Conservation (phyloP, 2,329 filamentous ascomycete species). For the Nothophoma quercina region DNA sequence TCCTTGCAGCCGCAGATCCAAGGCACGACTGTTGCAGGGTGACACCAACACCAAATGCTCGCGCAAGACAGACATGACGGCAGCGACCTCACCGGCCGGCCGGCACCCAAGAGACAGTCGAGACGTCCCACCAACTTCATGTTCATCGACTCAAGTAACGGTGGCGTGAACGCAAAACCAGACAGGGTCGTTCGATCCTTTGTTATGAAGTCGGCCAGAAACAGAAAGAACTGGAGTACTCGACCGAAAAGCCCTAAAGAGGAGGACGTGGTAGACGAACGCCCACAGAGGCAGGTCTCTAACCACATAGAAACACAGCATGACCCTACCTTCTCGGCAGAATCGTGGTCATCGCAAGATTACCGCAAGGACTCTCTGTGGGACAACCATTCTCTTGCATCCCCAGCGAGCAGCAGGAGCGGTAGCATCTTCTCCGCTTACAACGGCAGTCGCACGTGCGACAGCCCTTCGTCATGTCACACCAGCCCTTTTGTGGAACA, state of each 20-base stretch:
- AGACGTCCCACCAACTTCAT: constrained; percentile 39
- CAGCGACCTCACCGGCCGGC: background rate
- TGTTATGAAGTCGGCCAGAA: constrained; percentile 47
- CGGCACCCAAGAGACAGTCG: constrained; percentile 12
- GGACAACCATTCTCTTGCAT: constrained; percentile 21
- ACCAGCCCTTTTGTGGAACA: constrained; percentile 25
- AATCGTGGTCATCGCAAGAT: background rate
- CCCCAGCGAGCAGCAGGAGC: constrained; percentile 27
- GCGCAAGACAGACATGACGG: constrained; percentile 14
- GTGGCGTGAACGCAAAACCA: constrained; percentile 41
- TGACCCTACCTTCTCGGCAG: background rate
- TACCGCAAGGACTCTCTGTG: constrained; percentile 8
- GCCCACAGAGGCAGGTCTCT: constrained; percentile 1
- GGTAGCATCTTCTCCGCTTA: constrained; percentile 21
- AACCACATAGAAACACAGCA: background rate
- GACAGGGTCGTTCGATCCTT: constrained; percentile 44
- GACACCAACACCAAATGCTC: constrained; percentile 20
- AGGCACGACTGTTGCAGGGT: constrained; percentile 2
- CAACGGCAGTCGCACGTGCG: constrained; percentile 22
- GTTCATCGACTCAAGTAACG: constrained; percentile 45
- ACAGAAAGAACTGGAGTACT: constrained; percentile 44
- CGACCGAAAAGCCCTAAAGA: constrained; percentile 34
- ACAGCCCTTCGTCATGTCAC: constrained; percentile 23
- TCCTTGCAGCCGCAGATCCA: constrained; percentile 13
- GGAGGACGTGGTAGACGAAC: constrained; percentile 8